Percentiles rank a stretch among this genome's conserved stretches.
Evolutionary conservation across 306 rosid genomes (phyloP).

Genomic region (Vigna nakashimae): DNA sequence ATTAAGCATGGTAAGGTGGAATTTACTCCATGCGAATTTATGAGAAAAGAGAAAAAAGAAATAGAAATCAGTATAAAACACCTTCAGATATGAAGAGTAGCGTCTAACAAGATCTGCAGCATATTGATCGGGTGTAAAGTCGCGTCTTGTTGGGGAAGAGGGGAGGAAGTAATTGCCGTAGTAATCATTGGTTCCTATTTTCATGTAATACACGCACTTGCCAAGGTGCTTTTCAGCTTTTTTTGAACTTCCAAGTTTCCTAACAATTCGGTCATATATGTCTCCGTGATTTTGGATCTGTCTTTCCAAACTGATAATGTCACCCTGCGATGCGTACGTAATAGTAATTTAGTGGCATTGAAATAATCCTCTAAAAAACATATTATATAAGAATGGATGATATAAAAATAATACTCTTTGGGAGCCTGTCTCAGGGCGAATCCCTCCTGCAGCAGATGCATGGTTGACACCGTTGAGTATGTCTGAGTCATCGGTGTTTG

Average conservation of each 20-base stretch:
- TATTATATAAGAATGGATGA: too few relatives aligned
- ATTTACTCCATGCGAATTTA: background rate
- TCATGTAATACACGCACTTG: slow-evolving; percentile 62
- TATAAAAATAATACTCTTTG: too few relatives aligned
- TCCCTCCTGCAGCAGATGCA: slow-evolving; percentile 49
- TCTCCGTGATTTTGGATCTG: slow-evolving; percentile 51
- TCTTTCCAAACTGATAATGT: slow-evolving; percentile 13
- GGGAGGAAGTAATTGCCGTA: slow-evolving; percentile 61
- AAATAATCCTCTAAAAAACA: too few relatives aligned
- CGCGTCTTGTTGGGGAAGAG: slow-evolving; percentile 33
- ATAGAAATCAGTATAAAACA: slow-evolving; percentile 5
- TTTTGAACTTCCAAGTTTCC: background rate
- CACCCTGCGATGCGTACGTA: slow-evolving; percentile 48
- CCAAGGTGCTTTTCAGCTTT: slow-evolving; percentile 29
- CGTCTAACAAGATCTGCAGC: slow-evolving; percentile 46
- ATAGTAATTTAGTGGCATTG: background rate
- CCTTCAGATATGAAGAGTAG: slow-evolving; percentile 41
- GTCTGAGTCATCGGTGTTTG: slow-evolving; percentile 33
- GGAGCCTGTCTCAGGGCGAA: background rate
- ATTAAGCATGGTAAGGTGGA: background rate
- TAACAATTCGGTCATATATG: slow-evolving; percentile 20
- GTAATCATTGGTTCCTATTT: slow-evolving; percentile 65
- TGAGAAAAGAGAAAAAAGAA: background rate
- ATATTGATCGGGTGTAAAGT: slow-evolving; percentile 43
- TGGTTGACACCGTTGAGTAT: slow-evolving; percentile 48